phyloP scores from a whole-genome alignment of 108 stramenopile species.

The Conticribra guillardii region DNA sequence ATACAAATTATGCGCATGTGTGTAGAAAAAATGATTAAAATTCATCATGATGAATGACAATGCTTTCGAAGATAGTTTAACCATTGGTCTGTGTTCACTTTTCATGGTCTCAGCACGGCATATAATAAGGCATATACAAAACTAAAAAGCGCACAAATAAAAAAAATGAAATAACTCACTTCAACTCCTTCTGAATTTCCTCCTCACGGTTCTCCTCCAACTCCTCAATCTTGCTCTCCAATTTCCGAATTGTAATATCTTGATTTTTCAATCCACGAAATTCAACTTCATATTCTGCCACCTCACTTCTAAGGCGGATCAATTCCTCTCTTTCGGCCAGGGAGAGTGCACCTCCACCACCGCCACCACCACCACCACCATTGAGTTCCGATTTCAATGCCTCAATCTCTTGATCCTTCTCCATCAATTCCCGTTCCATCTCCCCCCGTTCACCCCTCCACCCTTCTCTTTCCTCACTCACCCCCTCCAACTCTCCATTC shows the following conservation, averaged over 20 bases:
- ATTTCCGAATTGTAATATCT: slow-evolving; percentile 89
- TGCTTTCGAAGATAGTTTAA: too few relatives aligned
- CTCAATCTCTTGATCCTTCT: background rate
- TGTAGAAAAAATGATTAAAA: too few relatives aligned
- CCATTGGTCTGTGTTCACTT: background rate
- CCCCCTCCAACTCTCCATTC: slow-evolving; percentile 51
- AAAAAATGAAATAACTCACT: slow-evolving; percentile 31
- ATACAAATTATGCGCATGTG: too few relatives aligned
- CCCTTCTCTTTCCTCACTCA: slow-evolving; percentile 18
- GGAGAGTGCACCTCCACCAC: slow-evolving; percentile 26
- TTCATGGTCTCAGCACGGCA: background rate
- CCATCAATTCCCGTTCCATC: slow-evolving; percentile 32
- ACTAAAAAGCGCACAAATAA: background rate
- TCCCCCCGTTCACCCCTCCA: slow-evolving; percentile 46
- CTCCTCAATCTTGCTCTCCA: slow-evolving; percentile 81
- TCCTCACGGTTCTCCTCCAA: slow-evolving; percentile 71
- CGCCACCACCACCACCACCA: background rate
- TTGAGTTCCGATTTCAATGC: slow-evolving; percentile 5
- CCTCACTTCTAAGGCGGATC: slow-evolving; percentile 78
- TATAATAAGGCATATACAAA: background rate
- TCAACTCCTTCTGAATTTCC: slow-evolving; percentile 66
- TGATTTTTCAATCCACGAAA: slow-evolving; percentile 90
- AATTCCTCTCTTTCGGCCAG: slow-evolving; percentile 80
- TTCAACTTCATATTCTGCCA: slow-evolving; percentile 92
- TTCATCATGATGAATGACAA: too few relatives aligned